phyloP scores from a whole-genome alignment of 768 basidiomycete species.

The Cyclocybe aegerita region DNA sequence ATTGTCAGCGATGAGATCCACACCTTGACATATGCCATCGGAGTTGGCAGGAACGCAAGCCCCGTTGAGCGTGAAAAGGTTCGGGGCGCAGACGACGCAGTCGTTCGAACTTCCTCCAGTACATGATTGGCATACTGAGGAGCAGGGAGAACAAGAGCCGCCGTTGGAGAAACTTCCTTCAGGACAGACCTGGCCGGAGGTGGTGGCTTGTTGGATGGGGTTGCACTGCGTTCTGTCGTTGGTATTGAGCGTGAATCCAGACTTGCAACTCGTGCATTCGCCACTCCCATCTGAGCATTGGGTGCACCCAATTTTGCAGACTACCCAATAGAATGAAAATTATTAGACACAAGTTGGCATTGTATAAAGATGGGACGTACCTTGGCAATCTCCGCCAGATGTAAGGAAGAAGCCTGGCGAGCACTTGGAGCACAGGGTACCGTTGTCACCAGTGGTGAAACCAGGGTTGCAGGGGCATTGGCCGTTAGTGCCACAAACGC shows the following conservation, averaged over 20 bases:
- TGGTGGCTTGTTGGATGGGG: conserved; percentile 48
- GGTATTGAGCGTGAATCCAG: conserved; percentile 63
- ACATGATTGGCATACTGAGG: conserved; percentile 67
- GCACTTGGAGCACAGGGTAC: conserved; percentile 77
- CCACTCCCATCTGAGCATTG: conserved; percentile 65
- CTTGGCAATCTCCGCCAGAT: conserved; percentile 71
- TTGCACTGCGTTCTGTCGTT: conserved; percentile 67
- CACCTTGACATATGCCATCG: conserved; percentile 70
- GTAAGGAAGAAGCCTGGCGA: conserved; percentile 72
- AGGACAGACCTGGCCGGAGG: conserved; percentile 58
- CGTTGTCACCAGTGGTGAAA: conserved; percentile 67
- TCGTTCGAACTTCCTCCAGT: conserved; percentile 59
- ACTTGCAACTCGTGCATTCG: conserved; percentile 66
- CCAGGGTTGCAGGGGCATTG: conserved; percentile 76
- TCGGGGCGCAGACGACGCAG: conserved; percentile 67
- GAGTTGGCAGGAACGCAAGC: conserved; percentile 62
- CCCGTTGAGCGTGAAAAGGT: conserved; percentile 61
- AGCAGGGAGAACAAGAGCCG: conserved; percentile 54
- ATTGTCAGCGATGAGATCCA: conserved; percentile 72
- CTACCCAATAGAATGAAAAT: conserved; percentile 39
- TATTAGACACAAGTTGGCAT: conserved; percentile 30
- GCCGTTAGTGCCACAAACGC: conserved; percentile 65
- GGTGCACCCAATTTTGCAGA: conserved; percentile 76
- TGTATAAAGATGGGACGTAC: conserved; percentile 52
- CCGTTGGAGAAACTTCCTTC: conserved; percentile 60